Percentiles rank a stretch among this genome's conserved stretches.
Evolutionary conservation across 2,329 filamentous ascomycete genomes (phyloP).

Genomic region (Penicillium fuscoglaucum): DNA sequence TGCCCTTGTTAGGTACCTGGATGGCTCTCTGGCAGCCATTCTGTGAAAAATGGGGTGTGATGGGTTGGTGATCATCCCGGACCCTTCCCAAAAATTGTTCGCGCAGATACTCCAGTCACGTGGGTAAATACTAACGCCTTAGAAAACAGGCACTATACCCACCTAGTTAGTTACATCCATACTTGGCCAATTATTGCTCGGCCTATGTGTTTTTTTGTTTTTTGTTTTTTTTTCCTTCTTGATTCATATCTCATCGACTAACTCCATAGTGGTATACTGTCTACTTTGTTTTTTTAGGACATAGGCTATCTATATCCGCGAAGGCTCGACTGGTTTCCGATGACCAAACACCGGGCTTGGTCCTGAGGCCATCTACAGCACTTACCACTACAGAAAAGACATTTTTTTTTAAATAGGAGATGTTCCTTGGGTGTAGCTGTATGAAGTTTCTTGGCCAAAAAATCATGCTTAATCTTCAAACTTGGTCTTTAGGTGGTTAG

Average conservation of each 20-base stretch:
- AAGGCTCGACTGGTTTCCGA: too few species aligned
- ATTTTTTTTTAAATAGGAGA: not conserved
- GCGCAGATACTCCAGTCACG: constrained; percentile 19
- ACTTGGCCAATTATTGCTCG: not conserved
- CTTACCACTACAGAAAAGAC: not conserved
- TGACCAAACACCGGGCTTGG: not conserved
- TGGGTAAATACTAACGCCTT: constrained; percentile 12
- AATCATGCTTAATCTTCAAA: not conserved
- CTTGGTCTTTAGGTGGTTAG: not conserved
- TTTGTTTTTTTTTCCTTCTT: too few species aligned
- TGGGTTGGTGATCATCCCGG: constrained; percentile 20
- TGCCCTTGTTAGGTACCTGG: constrained; percentile 42
- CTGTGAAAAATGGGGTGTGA: constrained; percentile 20
- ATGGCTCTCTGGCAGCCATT: constrained; percentile 45
- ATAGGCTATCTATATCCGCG: not conserved
- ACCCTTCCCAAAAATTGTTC: constrained; percentile 37
- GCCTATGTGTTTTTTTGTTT: too few species aligned
- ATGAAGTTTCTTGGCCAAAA: not conserved
- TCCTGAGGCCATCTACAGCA: not conserved
- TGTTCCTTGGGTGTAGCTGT: not conserved
- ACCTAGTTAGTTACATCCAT: not conserved
- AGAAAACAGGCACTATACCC: constrained; percentile 4
- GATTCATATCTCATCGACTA: not conserved
- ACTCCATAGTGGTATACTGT: not conserved
- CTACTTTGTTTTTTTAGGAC: not conserved